Base-by-base conservation (phyloP, 768 basidiomycete genomes). In the Tricholoma hemisulphureum region DNA sequence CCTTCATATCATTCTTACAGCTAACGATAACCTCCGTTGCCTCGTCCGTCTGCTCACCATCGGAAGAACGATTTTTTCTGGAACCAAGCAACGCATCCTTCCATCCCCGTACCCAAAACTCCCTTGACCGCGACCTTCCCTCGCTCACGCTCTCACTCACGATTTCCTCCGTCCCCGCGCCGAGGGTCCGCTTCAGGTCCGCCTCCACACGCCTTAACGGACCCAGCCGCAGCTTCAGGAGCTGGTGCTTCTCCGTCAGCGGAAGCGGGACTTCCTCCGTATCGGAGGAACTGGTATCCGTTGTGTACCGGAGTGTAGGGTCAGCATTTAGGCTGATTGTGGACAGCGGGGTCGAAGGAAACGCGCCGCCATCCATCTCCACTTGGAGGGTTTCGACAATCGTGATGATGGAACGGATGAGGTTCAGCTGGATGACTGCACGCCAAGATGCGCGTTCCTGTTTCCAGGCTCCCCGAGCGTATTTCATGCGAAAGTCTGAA, bases 351-450 rank as follows among this genome's bases (percentile, higher is more conserved):
- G 67, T 69, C 56, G 76, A 79, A 56, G 78, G 76, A 48, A 67
- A 70, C 50, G 65, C 57, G 41, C 64, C 57, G 6, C 70, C 69
- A 45, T 77, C 65, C 60, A 83, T 69, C 43, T 84, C 83, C 2
- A 74, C 73, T 62, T 82, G 77, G 29, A 91, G 69, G 14, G 80
- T 73, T 43, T 86, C 81, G 61, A 90, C 77, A 61, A 92, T 84
- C 63, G 73, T 75, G 43, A 84, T 80, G 55, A 90, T 77, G 45
- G 85, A 84, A 9, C 82, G 84, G 51, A 91, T 78, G 65, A 92
- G 83, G 69, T 92, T 92, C 56, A 92, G 85, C 59, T 90, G 89
- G 52, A 92, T 82, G 57, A 92, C 87, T 1, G 86, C 74, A 28
- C 86, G 80, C 90, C 90, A 92, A 9, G 85, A 86, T 1, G 77